Evolutionary conservation across 306 rosid genomes (phyloP).

Genomic region (Hippophae rhamnoides): DNA sequence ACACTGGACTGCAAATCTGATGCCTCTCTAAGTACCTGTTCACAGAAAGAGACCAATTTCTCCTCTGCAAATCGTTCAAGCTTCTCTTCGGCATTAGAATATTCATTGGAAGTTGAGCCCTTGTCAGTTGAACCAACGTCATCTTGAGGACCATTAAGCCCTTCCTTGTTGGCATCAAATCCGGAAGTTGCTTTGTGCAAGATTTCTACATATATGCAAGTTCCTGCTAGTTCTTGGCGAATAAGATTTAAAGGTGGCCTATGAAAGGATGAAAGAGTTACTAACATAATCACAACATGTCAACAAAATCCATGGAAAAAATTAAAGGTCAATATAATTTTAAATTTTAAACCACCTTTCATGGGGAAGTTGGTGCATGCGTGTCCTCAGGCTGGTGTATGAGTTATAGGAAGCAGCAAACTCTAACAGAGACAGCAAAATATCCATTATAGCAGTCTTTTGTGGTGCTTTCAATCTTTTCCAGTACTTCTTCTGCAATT

Average conservation of each 20-base stretch:
- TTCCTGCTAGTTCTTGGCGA: constrained; percentile 87
- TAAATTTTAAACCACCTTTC: constrained; percentile 47
- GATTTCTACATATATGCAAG: constrained; percentile 74
- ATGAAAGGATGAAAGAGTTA: constrained; percentile 27
- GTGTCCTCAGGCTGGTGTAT: constrained; percentile 68
- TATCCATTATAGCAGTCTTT: constrained; percentile 74
- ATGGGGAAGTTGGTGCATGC: constrained; percentile 78
- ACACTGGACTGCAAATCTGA: constrained; percentile 80
- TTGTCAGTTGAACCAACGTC: constrained; percentile 21
- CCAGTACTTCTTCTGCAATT: constrained; percentile 94
- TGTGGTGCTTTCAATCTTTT: constrained; percentile 58
- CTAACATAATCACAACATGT: constrained; percentile 11
- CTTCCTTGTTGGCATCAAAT: constrained; percentile 31
- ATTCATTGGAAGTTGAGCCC: constrained; percentile 25
- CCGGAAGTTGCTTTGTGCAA: constrained; percentile 74
- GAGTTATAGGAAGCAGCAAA: constrained; percentile 93
- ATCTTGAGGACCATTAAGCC: constrained; percentile 11
- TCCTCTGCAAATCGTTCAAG: constrained; percentile 79
- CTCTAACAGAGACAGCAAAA: constrained; percentile 69
- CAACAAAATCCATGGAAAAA: constrained; percentile 12
- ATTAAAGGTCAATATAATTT: not conserved
- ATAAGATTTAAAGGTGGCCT: constrained; percentile 98
- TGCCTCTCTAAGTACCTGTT: constrained; percentile 86
- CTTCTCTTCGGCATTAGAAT: constrained; percentile 48
- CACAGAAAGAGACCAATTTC: constrained; percentile 83